phyloP scores from a whole-genome alignment of 2,329 filamentous ascomycete species.

The Stachybotrys chartarum region DNA sequence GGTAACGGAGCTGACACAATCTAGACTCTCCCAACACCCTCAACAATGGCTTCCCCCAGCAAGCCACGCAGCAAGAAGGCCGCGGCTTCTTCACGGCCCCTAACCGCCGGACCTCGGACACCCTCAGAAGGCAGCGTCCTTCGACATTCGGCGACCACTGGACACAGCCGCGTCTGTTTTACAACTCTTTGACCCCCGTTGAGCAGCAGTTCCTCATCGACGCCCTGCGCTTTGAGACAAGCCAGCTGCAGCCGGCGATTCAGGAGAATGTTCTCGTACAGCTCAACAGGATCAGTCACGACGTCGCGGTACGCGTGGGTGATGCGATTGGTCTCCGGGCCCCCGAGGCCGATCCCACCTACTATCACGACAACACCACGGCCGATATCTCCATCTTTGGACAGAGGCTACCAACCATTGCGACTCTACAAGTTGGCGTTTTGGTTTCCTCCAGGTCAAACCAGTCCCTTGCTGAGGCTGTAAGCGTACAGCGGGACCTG shows the following conservation, averaged over 20 bases:
- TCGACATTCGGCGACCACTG: conserved; percentile 64
- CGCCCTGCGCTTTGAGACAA: conserved; percentile 64
- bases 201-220: conserved; percentile 69
- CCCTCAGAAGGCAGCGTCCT: conserved; percentile 50
- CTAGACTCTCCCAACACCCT: conserved; percentile 58
- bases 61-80: conserved; percentile 57
- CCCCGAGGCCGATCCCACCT: conserved; percentile 52
- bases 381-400: conserved; percentile 52
- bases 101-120: conserved; percentile 41
- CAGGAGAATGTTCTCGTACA: conserved; percentile 60
- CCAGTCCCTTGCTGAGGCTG: conserved; percentile 40
- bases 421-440: conserved; percentile 57
- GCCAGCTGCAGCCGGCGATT: conserved; percentile 52
- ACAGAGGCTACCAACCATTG: conserved; percentile 50
- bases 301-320: conserved; percentile 59
- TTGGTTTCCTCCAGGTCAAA: conserved; percentile 38
- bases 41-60: conserved; percentile 54
- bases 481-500: conserved; percentile 40
- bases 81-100: conserved; percentile 66
- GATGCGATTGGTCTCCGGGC: conserved; percentile 50
- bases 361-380: conserved; percentile 64
- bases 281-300: conserved; percentile 61
- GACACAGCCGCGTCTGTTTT: conserved; percentile 67
- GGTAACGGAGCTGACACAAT: conserved; percentile 3
- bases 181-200: conserved; percentile 58